Base-by-base conservation (phyloP, 2,329 filamentous ascomycete genomes). In the Fulvia fulva region DNA sequence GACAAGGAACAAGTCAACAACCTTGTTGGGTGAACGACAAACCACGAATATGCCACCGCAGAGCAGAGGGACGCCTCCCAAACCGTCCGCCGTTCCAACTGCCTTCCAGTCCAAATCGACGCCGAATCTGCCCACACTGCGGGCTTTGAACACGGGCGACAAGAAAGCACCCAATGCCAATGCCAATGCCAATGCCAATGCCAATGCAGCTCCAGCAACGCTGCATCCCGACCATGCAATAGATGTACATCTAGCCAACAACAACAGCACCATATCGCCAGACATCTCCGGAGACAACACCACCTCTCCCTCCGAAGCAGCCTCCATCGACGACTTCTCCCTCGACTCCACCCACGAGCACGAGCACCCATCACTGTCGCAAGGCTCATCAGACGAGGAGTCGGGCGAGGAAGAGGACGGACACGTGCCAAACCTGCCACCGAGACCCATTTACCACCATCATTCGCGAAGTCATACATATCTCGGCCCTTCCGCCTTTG, bases 401-500 rank as follows among this genome's bases (percentile, higher is more conserved):
- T 66, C 66, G 6, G 65, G 62, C 34, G 65, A 66, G 34, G 70
- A 70, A 26, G 66, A 71, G 61, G 68, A 70, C 32, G 63, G 67
- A 9, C 59, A 67, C 70, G 57, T 68, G 19, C 60, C 64, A 30
- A 66, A 62, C 54, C 65, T 68, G 47, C 69, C 64, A 23, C 53
- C 63, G 34, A 73, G 70, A 28, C 77, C 73, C 28, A 73, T 77
- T 30, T 76, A 75, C 58, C 75, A 74, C 67, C 68, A 67, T 47
- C 70, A 68, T 60, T 79, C 74, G 3, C 73, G 74, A 46, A 78
- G 76, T 22, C 74, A 80, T 51, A 76, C 73, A n/a, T 74, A 79
- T 37, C 74, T 80, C 1, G 70, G 71, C 1, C 75, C 71, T 14
- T 66, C 67, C 11, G 67, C 72, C 63, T 89, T 87, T 72, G 83